phyloP scores from a whole-genome alignment of 2,329 filamentous ascomycete genomes.

The Thielaviopsis punctulata region DNA sequence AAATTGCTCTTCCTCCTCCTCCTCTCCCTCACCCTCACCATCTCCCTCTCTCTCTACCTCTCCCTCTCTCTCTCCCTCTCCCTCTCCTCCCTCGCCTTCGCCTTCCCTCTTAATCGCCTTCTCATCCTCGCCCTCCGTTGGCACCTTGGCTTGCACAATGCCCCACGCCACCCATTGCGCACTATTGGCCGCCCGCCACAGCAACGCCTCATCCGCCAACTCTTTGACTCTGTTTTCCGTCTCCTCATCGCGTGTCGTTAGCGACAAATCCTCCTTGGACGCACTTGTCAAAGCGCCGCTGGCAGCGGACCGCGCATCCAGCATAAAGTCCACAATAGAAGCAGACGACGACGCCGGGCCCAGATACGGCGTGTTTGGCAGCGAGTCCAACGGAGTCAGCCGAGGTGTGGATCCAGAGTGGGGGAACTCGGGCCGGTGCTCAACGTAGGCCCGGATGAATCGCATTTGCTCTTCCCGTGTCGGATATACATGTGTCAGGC shows the following conservation, averaged over 20 bases:
- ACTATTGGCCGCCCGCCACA: constrained; percentile 80
- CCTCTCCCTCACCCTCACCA: too few species aligned
- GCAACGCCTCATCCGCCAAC: constrained; percentile 58
- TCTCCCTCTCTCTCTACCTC: too few species aligned
- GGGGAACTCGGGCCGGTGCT: constrained; percentile 55
- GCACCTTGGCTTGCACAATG: constrained; percentile 77
- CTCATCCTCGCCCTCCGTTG: constrained; percentile 16
- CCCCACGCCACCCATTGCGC: constrained; percentile 94
- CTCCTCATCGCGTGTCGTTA: constrained; percentile 38
- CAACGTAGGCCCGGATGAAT: constrained; percentile 74
- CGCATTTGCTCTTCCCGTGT: constrained; percentile 63
- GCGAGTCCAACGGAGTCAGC: constrained; percentile 26
- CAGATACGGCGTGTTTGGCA: constrained; percentile 22
- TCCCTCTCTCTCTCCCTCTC: constrained; percentile 32
- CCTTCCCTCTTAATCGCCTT: constrained; percentile 16
- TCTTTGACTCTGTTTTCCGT: constrained; percentile 51
- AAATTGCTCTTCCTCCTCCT: constrained; percentile 50
- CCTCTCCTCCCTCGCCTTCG: constrained; percentile 15
- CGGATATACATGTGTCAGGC: constrained; percentile 56
- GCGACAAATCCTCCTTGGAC: constrained; percentile 34
- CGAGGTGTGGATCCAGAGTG: constrained; percentile 34
- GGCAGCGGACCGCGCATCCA: constrained; percentile 53
- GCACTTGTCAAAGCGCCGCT: constrained; percentile 17
- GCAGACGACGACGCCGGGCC: constrained; percentile 25
- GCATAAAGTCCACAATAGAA: constrained; percentile 55